Conservation (phyloP, 805 yeast species). For the Wickerhamomyces bisporus region DNA sequence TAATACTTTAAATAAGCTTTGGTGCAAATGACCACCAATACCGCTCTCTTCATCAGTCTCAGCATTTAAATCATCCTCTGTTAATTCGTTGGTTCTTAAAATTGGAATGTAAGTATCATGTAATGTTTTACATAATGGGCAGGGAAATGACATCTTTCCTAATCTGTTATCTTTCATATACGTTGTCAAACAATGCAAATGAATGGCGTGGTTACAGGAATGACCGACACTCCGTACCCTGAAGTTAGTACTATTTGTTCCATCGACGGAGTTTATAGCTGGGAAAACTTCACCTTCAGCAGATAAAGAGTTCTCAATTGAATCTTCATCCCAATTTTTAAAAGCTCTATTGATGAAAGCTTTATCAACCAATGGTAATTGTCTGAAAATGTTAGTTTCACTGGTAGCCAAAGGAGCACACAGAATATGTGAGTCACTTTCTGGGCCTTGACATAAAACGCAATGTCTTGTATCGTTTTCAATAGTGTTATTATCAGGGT, state of each 20-base stretch:
- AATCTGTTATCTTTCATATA: conserved; percentile 57
- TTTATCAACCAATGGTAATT: conserved; percentile 13
- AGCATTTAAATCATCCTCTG: not conserved
- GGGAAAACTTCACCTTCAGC: conserved; percentile 25
- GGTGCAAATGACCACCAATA: not conserved
- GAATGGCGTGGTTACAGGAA: conserved; percentile 95
- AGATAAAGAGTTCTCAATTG: conserved; percentile 18
- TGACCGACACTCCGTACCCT: conserved; percentile 9
- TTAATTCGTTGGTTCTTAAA: conserved; percentile 14
- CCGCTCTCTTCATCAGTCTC: not conserved
- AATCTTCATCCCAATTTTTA: conserved; percentile 19
- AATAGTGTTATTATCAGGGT: conserved; percentile 12
- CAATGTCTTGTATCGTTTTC: conserved; percentile 36
- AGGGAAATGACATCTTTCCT: conserved; percentile 65
- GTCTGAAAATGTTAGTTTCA: conserved; percentile 25
- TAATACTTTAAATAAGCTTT: not conserved
- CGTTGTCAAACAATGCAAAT: conserved; percentile 67
- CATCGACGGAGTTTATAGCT: conserved; percentile 6
- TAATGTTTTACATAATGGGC: conserved; percentile 89
- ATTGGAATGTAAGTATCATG: conserved; percentile 73
- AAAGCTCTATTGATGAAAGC: conserved; percentile 11
- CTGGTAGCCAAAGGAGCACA: conserved; percentile 53
- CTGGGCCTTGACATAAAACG: conserved; percentile 55
- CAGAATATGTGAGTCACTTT: conserved; percentile 40
- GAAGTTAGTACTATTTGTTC: conserved; percentile 1